Evolutionary conservation across 1,284 basidiomycete species (phyloP).

Genomic region (Cronartium ribicola): DNA sequence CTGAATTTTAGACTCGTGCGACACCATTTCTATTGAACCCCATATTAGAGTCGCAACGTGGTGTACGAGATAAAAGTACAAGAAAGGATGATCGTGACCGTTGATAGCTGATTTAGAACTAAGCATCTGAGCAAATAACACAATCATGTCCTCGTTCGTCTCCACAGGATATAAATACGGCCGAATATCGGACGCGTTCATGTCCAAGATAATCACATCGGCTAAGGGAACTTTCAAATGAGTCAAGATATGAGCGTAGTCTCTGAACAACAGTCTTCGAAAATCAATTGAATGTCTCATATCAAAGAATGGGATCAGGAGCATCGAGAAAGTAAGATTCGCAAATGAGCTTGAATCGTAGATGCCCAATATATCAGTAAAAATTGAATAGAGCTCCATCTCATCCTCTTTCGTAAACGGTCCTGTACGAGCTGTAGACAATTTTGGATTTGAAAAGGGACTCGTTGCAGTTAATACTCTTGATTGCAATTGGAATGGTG

Average conservation of each 20-base stretch:
- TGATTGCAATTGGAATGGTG: conserved; percentile 5
- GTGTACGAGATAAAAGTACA: conserved; percentile 29
- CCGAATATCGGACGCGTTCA: not conserved
- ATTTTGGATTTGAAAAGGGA: not conserved
- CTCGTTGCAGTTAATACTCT: not conserved
- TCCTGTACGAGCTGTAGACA: not conserved
- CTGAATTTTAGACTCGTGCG: not conserved
- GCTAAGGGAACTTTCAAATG: not conserved
- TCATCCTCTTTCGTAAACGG: not conserved
- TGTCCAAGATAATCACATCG: conserved; percentile 8
- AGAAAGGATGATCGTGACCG: conserved; percentile 6
- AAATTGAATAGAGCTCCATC: conserved; percentile 22
- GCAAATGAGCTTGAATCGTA: conserved; percentile 28
- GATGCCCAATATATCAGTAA: conserved; percentile 25
- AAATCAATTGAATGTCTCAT: conserved; percentile 28
- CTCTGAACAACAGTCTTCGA: conserved; percentile 19
- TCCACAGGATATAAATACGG: conserved; percentile 24
- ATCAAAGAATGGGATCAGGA: conserved; percentile 31
- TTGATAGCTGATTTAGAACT: conserved; percentile 1
- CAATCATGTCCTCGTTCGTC: conserved; percentile 17
- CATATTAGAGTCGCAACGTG: conserved; percentile 14
- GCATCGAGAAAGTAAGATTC: conserved; percentile 10
- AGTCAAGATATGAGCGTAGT: conserved; percentile 27
- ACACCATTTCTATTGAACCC: not conserved
- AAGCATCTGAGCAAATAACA: conserved; percentile 16